These are phyloP conservation scores for Beauveria caledonica DNA, from an alignment of 2,329 filamentous ascomycete genomes.

Conservation along the genomic window DNA sequence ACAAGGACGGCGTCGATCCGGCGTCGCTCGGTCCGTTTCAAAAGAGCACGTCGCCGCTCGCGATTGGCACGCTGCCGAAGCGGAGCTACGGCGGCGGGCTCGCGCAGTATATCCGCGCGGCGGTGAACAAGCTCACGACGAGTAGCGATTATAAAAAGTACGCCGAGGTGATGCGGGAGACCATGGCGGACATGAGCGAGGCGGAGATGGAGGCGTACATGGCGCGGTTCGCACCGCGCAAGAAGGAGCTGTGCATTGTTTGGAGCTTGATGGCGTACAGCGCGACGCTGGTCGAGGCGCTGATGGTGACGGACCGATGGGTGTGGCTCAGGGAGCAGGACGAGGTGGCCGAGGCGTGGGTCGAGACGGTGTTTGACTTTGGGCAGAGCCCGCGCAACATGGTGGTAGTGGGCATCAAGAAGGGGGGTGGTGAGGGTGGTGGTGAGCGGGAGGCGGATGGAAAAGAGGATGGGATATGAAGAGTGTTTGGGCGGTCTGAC, in stretches of 20 bases:
- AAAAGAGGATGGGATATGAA: not conserved
- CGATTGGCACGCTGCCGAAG: constrained; percentile 80
- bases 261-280: constrained; percentile 98
- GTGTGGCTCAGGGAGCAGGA: constrained; percentile 72
- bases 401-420: constrained; percentile 87
- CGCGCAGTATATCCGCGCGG: constrained; percentile 68
- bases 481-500: too few relatives aligned
- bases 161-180: constrained; percentile 52
- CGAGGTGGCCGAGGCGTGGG: constrained; percentile 71
- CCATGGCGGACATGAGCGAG: constrained; percentile 62
- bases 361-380: constrained; percentile 90
- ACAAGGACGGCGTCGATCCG: constrained; percentile 15
- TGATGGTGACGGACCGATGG: constrained; percentile 89
- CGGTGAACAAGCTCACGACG: constrained; percentile 63
- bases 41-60: constrained; percentile 65
- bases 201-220: constrained; percentile 69
- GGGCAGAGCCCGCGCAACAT: constrained; percentile 77
- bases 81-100: constrained; percentile 65
- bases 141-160: constrained; percentile 49
- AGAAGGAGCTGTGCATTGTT: constrained; percentile 75
- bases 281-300: constrained; percentile 76
- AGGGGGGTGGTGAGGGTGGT: constrained; percentile 20
- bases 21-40: constrained; percentile 34
- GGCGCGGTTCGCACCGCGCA: constrained; percentile 51
- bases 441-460: not conserved